These are phyloP conservation scores for Hypholoma fasciculare DNA, from an alignment of 768 basidiomycete genomes.

Conservation along the genomic window DNA sequence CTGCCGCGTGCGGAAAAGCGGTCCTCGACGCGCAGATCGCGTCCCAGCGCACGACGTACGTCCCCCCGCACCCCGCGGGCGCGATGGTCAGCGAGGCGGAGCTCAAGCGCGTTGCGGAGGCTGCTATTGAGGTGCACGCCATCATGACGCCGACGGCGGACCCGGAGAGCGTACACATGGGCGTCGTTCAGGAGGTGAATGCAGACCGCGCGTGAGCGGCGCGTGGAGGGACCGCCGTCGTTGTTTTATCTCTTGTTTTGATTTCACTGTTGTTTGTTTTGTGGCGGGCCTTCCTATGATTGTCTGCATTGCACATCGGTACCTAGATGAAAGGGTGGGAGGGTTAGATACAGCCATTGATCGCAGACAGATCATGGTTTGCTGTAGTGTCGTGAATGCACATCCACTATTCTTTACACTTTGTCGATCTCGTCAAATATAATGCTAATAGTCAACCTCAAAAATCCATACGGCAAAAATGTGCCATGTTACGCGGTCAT, in stretches of 20 bases:
- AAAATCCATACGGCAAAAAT: no score
- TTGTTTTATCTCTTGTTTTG: not conserved
- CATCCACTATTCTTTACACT: no score
- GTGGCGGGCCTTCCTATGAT: not conserved
- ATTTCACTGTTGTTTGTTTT: not conserved
- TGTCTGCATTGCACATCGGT: not conserved
- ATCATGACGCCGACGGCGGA: not conserved
- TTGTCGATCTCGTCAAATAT: no score
- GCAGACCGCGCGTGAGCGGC: constrained; percentile 1
- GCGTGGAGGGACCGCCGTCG: not conserved
- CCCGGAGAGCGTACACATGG: constrained; percentile 14
- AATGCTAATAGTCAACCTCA: no score
- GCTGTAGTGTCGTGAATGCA: no score
- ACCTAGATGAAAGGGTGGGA: no score
- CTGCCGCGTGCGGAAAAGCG: constrained; percentile 58
- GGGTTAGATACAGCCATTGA: no score
- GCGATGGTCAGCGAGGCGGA: constrained; percentile 72
- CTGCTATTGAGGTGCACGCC: constrained; percentile 11
- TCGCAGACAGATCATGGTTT: no score
- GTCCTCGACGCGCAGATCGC: constrained; percentile 74
- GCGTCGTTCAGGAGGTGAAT: constrained; percentile 17
- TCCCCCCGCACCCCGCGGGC: constrained; percentile 74
- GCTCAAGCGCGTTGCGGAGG: constrained; percentile 37
- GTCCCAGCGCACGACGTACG: constrained; percentile 59
- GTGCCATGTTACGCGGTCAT: not conserved